These are phyloP conservation scores for Exophiala lecanii-corni DNA, from an alignment of 2,329 filamentous ascomycete species.

Conservation along the genomic window DNA sequence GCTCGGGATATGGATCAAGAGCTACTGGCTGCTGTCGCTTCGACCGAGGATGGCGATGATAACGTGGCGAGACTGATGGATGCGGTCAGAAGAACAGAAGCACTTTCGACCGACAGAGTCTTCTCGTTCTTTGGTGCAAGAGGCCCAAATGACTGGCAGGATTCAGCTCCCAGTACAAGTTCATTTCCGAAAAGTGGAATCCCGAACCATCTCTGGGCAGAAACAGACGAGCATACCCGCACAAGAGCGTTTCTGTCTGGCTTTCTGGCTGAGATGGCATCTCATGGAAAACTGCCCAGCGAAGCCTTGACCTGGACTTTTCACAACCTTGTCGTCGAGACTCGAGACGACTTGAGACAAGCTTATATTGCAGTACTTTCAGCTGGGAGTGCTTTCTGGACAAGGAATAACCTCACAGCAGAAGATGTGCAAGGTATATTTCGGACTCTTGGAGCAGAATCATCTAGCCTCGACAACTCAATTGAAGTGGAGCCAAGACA, in stretches of 20 bases:
- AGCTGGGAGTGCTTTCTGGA: conserved; percentile 35
- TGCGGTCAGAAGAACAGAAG: conserved; percentile 59
- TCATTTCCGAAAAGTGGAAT: conserved; percentile 36
- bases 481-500: conserved; percentile 14
- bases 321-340: conserved; percentile 40
- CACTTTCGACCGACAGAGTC: conserved; percentile 46
- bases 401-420: conserved; percentile 19
- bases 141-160: conserved; percentile 22
- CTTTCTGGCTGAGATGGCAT: conserved; percentile 53
- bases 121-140: conserved; percentile 54
- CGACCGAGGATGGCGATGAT: conserved; percentile 38
- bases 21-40: conserved; percentile 41
- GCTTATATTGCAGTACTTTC: conserved; percentile 57
- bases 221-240: conserved; percentile 44
- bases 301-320: conserved; percentile 63
- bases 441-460: conserved; percentile 19
- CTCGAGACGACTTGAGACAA: conserved; percentile 51
- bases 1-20: conserved; percentile 32
- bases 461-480: conserved; percentile 14
- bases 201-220: conserved; percentile 29
- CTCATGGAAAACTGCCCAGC: conserved; percentile 51
- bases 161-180: conserved; percentile 25
- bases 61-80: conserved; percentile 47
- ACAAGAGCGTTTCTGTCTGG: conserved; percentile 60
- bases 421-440: conserved; percentile 20